A percentile compares a stretch with the other conserved stretches of the same genome.
Conservation (phyloP, 1,284 basidiomycete species). For the Trichosporon asahii region DNA sequence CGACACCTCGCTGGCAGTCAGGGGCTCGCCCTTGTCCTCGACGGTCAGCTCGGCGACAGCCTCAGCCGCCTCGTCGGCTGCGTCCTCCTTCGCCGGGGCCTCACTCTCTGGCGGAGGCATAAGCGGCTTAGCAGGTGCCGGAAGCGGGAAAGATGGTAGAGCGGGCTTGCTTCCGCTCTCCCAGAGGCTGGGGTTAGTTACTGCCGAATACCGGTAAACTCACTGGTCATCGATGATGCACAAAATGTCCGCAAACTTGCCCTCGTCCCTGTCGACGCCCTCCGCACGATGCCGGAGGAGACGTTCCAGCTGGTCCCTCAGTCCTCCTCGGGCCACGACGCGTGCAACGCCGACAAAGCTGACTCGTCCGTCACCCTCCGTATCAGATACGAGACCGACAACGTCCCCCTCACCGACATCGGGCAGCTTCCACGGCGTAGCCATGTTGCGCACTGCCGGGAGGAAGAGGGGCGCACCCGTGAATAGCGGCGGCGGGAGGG, state of each 20-base stretch:
- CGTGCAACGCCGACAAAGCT: constrained; percentile 44
- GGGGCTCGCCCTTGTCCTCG: background rate
- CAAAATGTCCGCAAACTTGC: constrained; percentile 47
- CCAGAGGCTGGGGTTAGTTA: constrained; percentile 41
- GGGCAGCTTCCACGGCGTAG: constrained; percentile 39
- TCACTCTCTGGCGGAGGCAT: constrained; percentile 23
- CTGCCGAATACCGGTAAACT: constrained; percentile 17
- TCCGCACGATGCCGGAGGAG: constrained; percentile 25
- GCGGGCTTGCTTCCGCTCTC: constrained; percentile 39
- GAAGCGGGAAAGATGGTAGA: constrained; percentile 31
- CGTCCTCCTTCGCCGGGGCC: constrained; percentile 49
- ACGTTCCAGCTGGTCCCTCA: constrained; percentile 39
- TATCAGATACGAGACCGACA: constrained; percentile 37
- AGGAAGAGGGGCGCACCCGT: constrained; percentile 56
- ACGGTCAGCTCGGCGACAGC: constrained; percentile 48
- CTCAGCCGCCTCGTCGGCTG: constrained; percentile 56
- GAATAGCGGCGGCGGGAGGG: constrained; percentile 49
- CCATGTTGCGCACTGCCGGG: constrained; percentile 44
- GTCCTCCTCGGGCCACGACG: constrained; percentile 42
- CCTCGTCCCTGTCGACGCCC: constrained; percentile 42
- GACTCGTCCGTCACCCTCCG: constrained; percentile 28
- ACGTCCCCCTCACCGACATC: constrained; percentile 39
- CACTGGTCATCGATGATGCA: constrained; percentile 49
- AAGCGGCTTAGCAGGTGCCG: constrained; percentile 31
- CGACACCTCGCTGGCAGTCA: constrained; percentile 55